Conservation (phyloP, 257 asterid genomes). For the Solanum infundibuliforme region DNA sequence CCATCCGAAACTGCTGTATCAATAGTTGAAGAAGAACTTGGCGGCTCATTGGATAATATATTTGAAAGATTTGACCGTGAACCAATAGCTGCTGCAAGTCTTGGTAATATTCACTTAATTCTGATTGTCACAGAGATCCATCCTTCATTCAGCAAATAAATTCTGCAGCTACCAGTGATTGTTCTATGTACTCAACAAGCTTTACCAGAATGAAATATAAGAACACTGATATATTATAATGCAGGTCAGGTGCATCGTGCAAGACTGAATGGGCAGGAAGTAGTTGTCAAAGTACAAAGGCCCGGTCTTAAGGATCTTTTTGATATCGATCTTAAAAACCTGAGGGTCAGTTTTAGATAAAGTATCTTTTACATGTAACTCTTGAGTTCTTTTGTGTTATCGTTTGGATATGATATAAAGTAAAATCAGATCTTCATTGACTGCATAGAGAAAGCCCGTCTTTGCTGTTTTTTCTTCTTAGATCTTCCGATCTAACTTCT, state of each 20-base stretch:
- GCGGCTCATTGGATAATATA: conserved; percentile 40
- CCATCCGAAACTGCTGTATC: conserved; percentile 75
- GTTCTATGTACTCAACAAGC: background rate
- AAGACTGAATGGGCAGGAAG: conserved; percentile 57
- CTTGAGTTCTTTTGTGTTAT: background rate
- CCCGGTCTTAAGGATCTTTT: conserved; percentile 90
- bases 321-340: conserved; percentile 82
- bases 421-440: background rate
- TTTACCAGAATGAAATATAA: background rate
- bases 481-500: background rate
- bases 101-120: conserved; percentile 35
- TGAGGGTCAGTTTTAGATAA: conserved; percentile 51
- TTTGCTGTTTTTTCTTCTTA: background rate
- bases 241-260: conserved; percentile 98
- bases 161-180: background rate
- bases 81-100: conserved; percentile 96
- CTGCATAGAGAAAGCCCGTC: background rate
- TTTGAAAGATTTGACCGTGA: conserved; percentile 73
- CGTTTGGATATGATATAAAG: background rate
- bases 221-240: background rate
- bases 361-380: background rate
- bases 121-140: background rate
- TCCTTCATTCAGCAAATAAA: background rate
- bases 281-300: conserved; percentile 82
- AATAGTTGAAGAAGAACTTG: conserved; percentile 80